Conservation (phyloP, 345 rosid genomes). For the Salix brachista region DNA sequence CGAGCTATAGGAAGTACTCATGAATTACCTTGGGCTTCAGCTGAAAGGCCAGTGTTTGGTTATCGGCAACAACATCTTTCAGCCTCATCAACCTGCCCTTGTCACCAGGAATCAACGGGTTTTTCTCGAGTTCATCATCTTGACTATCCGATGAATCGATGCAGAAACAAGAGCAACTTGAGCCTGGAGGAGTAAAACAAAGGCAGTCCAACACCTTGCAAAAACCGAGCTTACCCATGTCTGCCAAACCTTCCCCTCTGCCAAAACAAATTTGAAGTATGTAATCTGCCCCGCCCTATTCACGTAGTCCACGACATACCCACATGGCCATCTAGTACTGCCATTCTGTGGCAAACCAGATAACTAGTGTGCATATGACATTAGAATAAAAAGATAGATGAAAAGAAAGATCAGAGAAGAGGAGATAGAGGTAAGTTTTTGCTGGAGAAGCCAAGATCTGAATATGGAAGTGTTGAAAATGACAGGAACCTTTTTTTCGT, state of each 20-base stretch:
- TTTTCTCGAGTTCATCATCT: conserved; percentile 22
- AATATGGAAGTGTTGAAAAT: conserved; percentile 1
- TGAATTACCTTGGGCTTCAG: conserved; percentile 72
- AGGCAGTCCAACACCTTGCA: conserved; percentile 34
- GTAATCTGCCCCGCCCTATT: conserved; percentile 11
- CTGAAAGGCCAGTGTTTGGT: conserved; percentile 76
- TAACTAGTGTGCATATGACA: background rate
- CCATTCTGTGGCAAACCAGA: background rate
- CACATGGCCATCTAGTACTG: background rate
- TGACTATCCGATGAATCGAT: conserved; percentile 8
- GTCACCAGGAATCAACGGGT: conserved; percentile 36
- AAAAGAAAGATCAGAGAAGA: background rate
- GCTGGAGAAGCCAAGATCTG: conserved; percentile 18
- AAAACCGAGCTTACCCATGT: conserved; percentile 34
- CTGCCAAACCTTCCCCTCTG: background rate
- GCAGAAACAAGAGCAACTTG: conserved; percentile 30
- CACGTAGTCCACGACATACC: conserved; percentile 11
- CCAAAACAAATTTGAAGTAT: background rate
- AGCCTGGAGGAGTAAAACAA: conserved; percentile 12
- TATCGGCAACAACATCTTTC: conserved; percentile 60
- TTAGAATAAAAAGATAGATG: background rate
- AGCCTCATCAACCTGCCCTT: conserved; percentile 38
- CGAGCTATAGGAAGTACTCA: background rate
- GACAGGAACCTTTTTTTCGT: background rate
- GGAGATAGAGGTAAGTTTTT: conserved; percentile 22